Evolutionary conservation across 2,329 filamentous ascomycete genomes (phyloP).

Genomic region (Sarocladium strictum): DNA sequence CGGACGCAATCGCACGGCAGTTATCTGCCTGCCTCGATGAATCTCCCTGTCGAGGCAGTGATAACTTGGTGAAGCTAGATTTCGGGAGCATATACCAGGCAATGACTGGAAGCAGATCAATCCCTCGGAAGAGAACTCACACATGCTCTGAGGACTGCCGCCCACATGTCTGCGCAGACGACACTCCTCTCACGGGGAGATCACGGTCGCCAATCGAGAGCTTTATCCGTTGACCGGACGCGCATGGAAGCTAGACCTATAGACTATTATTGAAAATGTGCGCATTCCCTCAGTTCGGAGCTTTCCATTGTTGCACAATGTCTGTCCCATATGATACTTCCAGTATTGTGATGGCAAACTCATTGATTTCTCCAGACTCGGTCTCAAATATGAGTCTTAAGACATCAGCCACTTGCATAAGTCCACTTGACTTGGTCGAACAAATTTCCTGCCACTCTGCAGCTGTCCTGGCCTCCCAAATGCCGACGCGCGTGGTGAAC

Average conservation of each 20-base stretch:
- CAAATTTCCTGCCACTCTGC: not conserved
- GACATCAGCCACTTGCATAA: not conserved
- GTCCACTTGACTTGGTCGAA: not conserved
- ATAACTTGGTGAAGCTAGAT: too few relatives aligned
- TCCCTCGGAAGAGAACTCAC: not conserved
- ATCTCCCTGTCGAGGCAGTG: too few relatives aligned
- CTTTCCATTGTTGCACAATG: not conserved
- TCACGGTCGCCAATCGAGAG: not conserved
- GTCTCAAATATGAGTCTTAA: not conserved
- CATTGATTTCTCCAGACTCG: not conserved
- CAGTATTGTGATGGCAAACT: not conserved
- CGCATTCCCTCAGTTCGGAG: too few relatives aligned
- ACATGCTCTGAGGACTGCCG: slow-evolving; percentile 6
- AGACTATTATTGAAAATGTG: too few relatives aligned
- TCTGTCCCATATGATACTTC: not conserved
- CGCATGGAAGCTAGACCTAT: too few relatives aligned
- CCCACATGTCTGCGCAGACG: not conserved
- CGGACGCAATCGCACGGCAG: too few relatives aligned
- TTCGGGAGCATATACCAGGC: not conserved
- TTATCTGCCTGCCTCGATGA: too few relatives aligned
- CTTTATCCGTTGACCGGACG: not conserved
- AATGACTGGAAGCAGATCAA: not conserved
- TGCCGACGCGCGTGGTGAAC: not conserved
- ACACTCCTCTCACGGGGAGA: not conserved
- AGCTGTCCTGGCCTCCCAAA: not conserved